Evolutionary conservation across 164 flowering plant genomes (phyloP).

Genomic region (Aristolochia californica): DNA sequence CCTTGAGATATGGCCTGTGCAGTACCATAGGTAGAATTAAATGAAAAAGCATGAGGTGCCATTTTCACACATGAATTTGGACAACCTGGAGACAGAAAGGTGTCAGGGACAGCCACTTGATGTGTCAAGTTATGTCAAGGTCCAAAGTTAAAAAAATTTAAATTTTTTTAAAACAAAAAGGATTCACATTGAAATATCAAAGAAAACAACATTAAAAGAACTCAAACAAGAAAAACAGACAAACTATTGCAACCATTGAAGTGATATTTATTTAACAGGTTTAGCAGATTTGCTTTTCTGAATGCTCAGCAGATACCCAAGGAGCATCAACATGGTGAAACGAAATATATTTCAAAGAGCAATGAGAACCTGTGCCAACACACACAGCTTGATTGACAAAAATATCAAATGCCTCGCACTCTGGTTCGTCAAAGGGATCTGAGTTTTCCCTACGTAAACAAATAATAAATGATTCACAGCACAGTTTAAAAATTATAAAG

Average conservation of each 20-base stretch:
- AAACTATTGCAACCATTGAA: too few species aligned
- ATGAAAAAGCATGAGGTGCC: constrained; percentile 77
- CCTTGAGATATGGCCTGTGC: constrained; percentile 82
- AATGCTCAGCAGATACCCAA: too few species aligned
- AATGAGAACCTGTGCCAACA: constrained; percentile 61
- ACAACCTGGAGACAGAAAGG: constrained; percentile 40
- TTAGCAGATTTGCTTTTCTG: too few species aligned
- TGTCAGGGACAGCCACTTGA: background rate
- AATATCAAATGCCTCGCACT: constrained; percentile 80
- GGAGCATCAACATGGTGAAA: too few species aligned
- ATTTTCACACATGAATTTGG: constrained; percentile 72
- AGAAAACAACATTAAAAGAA: too few species aligned
- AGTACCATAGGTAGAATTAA: constrained; percentile 45
- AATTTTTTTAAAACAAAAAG: too few species aligned
- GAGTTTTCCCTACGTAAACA: constrained; percentile 49
- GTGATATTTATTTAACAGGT: too few species aligned
- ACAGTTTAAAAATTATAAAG: background rate
- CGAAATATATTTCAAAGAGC: background rate
- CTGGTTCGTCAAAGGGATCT: constrained; percentile 93
- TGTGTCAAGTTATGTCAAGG: too few species aligned
- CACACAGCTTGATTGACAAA: constrained; percentile 79
- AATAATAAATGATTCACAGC: background rate
- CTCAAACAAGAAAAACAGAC: too few species aligned
- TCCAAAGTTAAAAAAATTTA: too few species aligned
- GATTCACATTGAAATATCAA: too few species aligned